phyloP scores from a whole-genome alignment of 768 basidiomycete species.

The Amanita rimosa region DNA sequence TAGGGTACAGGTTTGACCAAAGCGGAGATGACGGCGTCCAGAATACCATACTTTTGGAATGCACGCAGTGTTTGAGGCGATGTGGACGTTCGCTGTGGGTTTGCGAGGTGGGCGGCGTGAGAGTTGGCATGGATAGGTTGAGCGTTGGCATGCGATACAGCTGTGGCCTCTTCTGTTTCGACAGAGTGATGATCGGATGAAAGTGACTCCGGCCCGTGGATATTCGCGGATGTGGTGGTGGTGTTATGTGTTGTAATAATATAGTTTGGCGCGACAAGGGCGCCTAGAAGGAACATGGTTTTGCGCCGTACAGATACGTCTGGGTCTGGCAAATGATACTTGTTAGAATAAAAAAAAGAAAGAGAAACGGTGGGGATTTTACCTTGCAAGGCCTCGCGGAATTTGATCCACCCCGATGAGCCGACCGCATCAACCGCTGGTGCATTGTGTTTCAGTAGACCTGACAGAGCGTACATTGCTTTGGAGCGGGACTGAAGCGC shows the following conservation, averaged over 20 bases:
- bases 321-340: constrained; percentile 40
- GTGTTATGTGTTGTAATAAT: constrained; percentile 10
- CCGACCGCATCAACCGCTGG: constrained; percentile 48
- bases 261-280: constrained; percentile 46
- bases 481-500: constrained; percentile 58
- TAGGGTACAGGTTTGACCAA: constrained; percentile 47
- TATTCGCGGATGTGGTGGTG: constrained; percentile 12
- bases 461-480: constrained; percentile 74
- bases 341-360: background rate
- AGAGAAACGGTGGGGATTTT: constrained; percentile 2
- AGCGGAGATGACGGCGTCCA: constrained; percentile 39
- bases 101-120: constrained; percentile 49
- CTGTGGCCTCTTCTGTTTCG: too few species aligned
- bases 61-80: constrained; percentile 37
- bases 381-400: constrained; percentile 57
- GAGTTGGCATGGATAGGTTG: constrained; percentile 58
- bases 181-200: constrained; percentile 5
- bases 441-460: constrained; percentile 66
- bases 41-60: constrained; percentile 30
- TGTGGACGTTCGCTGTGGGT: constrained; percentile 45
- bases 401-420: constrained; percentile 49
- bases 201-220: constrained; percentile 14
- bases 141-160: constrained; percentile 8
- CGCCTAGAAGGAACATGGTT: constrained; percentile 62
- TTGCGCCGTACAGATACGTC: constrained; percentile 72